A percentile compares a stretch with the other conserved stretches of the same genome.
Conservation (phyloP, 192 early-diverging fungal genomes). For the Coemansia guatemalensis region DNA sequence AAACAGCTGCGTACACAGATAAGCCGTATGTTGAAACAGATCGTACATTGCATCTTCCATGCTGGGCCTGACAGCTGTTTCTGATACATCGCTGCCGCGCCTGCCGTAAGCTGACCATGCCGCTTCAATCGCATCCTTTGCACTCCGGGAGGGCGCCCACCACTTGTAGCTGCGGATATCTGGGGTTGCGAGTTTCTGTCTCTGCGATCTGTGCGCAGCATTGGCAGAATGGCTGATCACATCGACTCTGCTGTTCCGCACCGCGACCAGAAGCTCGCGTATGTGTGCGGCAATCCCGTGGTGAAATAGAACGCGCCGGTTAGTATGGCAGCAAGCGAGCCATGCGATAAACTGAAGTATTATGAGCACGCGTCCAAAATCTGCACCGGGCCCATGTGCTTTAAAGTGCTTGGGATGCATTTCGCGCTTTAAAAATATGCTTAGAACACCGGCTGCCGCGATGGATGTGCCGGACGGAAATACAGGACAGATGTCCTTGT, state of each 20-base stretch:
- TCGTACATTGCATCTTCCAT: not conserved
- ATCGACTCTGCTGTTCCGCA: conserved; percentile 14
- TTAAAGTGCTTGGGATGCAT: not conserved
- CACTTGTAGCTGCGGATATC: conserved; percentile 33
- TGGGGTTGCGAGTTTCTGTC: not conserved
- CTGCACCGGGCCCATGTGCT: not conserved
- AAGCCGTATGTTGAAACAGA: conserved; percentile 18
- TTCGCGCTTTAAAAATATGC: not conserved
- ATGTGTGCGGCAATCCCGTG: conserved; percentile 11
- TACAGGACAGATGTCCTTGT: not conserved
- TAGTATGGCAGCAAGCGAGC: conserved; percentile 11
- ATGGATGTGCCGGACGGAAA: conserved; percentile 1
- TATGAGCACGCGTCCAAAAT: conserved; percentile 13
- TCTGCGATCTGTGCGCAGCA: not conserved
- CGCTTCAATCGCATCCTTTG: not conserved
- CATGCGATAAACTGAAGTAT: conserved; percentile 26
- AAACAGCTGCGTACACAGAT: conserved; percentile 16
- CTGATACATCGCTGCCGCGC: conserved; percentile 8
- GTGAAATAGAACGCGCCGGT: conserved; percentile 32
- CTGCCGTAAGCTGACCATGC: not conserved
- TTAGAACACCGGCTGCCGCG: conserved; percentile 4
- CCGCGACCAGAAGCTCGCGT: conserved; percentile 9
- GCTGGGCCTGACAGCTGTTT: not conserved
- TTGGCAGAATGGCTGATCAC: conserved; percentile 9
- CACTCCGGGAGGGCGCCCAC: not conserved